phyloP scores from a whole-genome alignment of 345 rosid genomes.

The Odontarrhena argentea region DNA sequence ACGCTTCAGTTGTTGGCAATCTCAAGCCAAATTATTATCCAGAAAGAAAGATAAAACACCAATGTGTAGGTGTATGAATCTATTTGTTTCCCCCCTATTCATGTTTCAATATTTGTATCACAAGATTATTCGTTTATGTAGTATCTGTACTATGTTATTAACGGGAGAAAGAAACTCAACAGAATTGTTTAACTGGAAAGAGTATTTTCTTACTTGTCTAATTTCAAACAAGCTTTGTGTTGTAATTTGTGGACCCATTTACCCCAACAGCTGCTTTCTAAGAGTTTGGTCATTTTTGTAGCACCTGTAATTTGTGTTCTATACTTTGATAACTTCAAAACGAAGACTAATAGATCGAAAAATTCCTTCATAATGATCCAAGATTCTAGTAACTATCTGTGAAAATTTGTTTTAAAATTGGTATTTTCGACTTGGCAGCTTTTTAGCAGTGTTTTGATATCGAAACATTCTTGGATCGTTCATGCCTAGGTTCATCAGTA shows the following conservation, averaged over 20 bases:
- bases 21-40: conserved; percentile 23
- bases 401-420: too few species aligned
- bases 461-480: neutral
- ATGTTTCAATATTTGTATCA: conserved; percentile 8
- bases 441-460: neutral
- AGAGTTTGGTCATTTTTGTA: too few species aligned
- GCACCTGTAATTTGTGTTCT: too few species aligned
- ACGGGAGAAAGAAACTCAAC: neutral
- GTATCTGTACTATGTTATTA: conserved; percentile 18
- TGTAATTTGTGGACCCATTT: neutral
- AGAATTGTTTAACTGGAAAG: neutral
- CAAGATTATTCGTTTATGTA: neutral
- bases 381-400: neutral
- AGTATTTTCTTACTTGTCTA: conserved; percentile 4
- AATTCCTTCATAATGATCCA: neutral
- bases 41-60: neutral
- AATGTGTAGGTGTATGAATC: conserved; percentile 17
- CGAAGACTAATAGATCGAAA: neutral
- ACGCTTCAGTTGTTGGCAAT: conserved; percentile 27
- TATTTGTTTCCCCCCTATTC: neutral
- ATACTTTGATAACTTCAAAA: neutral
- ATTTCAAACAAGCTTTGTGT: neutral
- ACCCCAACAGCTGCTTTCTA: neutral
- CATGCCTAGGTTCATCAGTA: neutral
- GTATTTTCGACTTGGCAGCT: neutral